Conservation (phyloP, 257 asterid genomes). For the Thymus quinquecostatus region DNA sequence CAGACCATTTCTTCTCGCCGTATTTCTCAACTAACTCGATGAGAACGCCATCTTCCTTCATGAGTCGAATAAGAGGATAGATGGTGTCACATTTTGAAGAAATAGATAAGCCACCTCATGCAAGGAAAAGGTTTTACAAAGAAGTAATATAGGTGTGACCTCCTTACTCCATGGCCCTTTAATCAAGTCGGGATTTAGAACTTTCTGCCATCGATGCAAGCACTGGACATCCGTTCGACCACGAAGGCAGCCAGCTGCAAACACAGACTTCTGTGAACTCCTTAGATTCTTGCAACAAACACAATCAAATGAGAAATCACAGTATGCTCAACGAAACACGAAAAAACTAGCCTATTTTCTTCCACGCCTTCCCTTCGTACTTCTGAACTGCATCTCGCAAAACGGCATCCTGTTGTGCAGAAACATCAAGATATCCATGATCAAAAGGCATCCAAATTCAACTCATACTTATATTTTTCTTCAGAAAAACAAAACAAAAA, state of each 20-base stretch:
- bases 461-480: neutral
- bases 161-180: constrained; percentile 66
- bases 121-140: too few species aligned
- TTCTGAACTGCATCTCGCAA: constrained; percentile 43
- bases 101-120: neutral
- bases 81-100: neutral
- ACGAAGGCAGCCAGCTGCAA: constrained; percentile 51
- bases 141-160: constrained; percentile 33
- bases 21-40: constrained; percentile 43
- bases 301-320: neutral
- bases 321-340: neutral
- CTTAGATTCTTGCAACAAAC: neutral
- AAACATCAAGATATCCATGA: neutral
- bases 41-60: constrained; percentile 57
- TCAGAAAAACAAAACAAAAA: neutral
- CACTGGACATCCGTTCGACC: constrained; percentile 62
- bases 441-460: neutral
- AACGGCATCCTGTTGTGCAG: constrained; percentile 42
- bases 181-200: constrained; percentile 51
- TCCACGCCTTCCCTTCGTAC: constrained; percentile 49
- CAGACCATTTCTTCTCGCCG: constrained; percentile 49
- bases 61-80: constrained; percentile 11
- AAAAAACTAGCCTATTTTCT: constrained; percentile 46
- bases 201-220: constrained; percentile 67
- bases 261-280: neutral